Conservation (phyloP, 768 basidiomycete genomes). For the Chalciporus sphaerocephalus region DNA sequence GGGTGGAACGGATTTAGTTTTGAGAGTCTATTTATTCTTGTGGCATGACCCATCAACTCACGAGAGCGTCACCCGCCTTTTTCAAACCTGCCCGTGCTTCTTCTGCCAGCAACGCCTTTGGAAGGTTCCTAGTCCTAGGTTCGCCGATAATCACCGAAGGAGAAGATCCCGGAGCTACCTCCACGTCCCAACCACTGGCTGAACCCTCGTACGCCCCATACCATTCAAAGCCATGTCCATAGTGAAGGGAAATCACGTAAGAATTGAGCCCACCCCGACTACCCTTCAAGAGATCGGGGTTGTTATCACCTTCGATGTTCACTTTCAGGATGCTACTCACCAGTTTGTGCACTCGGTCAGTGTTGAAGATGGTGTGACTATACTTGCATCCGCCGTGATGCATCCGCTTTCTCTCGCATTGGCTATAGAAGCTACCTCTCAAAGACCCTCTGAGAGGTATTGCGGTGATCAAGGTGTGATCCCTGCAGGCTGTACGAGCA, state of each 20-base stretch:
- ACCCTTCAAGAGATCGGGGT: not conserved
- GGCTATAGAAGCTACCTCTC: not conserved
- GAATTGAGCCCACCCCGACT: slow-evolving; percentile 3
- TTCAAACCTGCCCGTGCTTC: slow-evolving; percentile 8
- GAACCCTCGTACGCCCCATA: slow-evolving; percentile 11
- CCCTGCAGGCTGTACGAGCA: slow-evolving; percentile 16
- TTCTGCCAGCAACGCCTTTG: slow-evolving; percentile 6
- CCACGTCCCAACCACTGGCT: slow-evolving; percentile 9
- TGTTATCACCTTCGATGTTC: not conserved
- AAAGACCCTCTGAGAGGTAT: slow-evolving; percentile 10
- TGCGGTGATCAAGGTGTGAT: slow-evolving; percentile 10
- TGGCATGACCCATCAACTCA: too few relatives aligned
- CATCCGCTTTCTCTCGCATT: slow-evolving; percentile 6
- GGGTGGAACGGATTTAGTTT: slow-evolving; percentile 5
- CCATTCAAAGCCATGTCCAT: slow-evolving; percentile 14
- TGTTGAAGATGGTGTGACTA: slow-evolving; percentile 20
- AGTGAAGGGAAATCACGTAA: slow-evolving; percentile 8
- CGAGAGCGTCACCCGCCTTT: slow-evolving; percentile 7
- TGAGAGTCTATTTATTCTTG: not conserved
- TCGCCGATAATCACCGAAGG: not conserved
- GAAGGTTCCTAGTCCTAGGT: slow-evolving; percentile 4
- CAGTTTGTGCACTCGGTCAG: slow-evolving; percentile 10
- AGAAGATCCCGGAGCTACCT: not conserved
- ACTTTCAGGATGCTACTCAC: not conserved
- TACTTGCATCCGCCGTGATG: slow-evolving; percentile 7